Base-by-base conservation (phyloP, 345 rosid genomes). In the Xanthoceras sorbifolium region DNA sequence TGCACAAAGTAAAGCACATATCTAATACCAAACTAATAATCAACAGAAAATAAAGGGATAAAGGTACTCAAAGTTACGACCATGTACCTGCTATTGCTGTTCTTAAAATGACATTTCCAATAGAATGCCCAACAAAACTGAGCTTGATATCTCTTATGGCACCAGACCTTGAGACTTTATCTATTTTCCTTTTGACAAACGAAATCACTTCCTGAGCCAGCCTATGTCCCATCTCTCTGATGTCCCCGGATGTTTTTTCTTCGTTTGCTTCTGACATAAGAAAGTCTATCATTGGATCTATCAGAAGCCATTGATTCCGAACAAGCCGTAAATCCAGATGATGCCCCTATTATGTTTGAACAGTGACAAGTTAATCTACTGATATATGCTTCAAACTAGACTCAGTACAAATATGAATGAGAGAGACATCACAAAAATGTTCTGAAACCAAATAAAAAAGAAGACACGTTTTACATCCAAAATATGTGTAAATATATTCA, bases 91-190 rank as follows among this genome's bases (percentile, higher is more conserved):
- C 84, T 61, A 96, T 79, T 44, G 97, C 97, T 76, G 99, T 80
- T 83, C 98, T 85, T 78, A 93, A 84, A 77, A 96, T 93, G 74
- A 96, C 78, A 71, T 93, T 96, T 82, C 98, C 99, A 77, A 96
- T 91, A 61, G 98, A 96, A 85, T 96, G 99, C 42, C 98, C 98
- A 64, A 91, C 97, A 85, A 96, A 96, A 85, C 97, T 92, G 78
- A 96, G 86, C 83, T 87, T 93, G 86, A 96, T 87, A 71, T 83
- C 78, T 86, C 83, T 92, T 66, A 90, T 75, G 73, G 79, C 77
- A 40, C 92, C 93, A 7, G 86, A 87, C 83, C 89, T 92, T 4
- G 98, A 85, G 77, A 85, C 78, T 80, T 76, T 90, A 72, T 87
- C 97, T 81, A 88, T 86, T 82, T 93, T 93, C 90, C 79, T 92